These are phyloP conservation scores for Schwanniomyces yamadae DNA, from an alignment of 805 yeast genomes.

Conservation along the genomic window DNA sequence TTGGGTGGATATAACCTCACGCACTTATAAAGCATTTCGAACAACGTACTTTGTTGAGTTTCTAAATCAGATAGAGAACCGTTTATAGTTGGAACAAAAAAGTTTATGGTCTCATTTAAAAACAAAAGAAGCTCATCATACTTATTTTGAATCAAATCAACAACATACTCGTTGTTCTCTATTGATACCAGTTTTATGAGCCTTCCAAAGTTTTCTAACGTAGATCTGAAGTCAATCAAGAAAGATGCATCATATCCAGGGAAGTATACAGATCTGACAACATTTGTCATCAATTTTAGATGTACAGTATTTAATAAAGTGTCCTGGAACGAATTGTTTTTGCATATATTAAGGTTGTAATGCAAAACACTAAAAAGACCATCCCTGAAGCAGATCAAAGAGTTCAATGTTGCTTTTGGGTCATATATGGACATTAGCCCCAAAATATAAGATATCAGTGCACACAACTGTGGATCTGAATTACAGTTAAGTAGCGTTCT, in stretches of 20 bases:
- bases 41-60: conserved; percentile 32
- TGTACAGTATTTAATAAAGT: conserved; percentile 29
- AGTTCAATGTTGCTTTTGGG: conserved; percentile 39
- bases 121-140: conserved; percentile 23
- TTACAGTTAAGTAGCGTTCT: conserved; percentile 26
- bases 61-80: conserved; percentile 22
- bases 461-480: conserved; percentile 29
- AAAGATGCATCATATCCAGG: conserved; percentile 35
- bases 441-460: conserved; percentile 36
- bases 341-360: conserved; percentile 19
- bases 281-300: conserved; percentile 33
- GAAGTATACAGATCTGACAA: conserved; percentile 32
- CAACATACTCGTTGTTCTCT: conserved; percentile 4
- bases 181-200: conserved; percentile 4
- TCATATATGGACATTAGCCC: conserved; percentile 42
- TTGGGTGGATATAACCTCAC: conserved; percentile 32
- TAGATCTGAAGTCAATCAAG: conserved; percentile 25
- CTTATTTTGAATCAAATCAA: conserved; percentile 18
- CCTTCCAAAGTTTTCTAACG: conserved; percentile 25
- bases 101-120: conserved; percentile 21
- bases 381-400: conserved; percentile 39
- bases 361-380: conserved; percentile 38
- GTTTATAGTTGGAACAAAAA: conserved; percentile 27
- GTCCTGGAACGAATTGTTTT: conserved; percentile 11
- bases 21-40: conserved; percentile 36